These are phyloP conservation scores for Diaporthe amygdali DNA, from an alignment of 2,329 filamentous ascomycete genomes.

Conservation along the genomic window DNA sequence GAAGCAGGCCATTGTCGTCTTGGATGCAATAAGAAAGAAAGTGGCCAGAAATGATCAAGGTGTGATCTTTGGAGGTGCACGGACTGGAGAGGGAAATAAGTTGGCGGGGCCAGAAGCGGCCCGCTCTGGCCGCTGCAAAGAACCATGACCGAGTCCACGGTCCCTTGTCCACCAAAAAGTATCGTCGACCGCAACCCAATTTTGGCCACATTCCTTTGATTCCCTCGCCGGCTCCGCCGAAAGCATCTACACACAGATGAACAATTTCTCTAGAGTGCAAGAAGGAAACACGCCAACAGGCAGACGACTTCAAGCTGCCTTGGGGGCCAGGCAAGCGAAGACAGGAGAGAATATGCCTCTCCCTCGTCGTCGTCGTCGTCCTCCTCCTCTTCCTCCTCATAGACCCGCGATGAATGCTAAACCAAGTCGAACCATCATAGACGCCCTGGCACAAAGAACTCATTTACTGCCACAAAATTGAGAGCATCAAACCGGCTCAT, in stretches of 20 bases:
- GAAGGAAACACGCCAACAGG: too few species aligned
- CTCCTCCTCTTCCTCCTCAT: neutral
- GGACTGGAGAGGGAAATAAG: neutral
- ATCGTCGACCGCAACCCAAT: neutral
- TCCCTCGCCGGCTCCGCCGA: neutral
- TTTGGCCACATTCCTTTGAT: neutral
- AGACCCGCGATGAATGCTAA: neutral
- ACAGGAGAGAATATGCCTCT: neutral
- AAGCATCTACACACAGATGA: too few species aligned
- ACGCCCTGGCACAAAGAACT: neutral
- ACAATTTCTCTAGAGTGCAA: neutral
- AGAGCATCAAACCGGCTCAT: neutral
- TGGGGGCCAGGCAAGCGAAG: too few species aligned
- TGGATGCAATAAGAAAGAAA: neutral
- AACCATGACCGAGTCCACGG: neutral
- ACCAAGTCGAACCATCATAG: neutral
- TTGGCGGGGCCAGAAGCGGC: neutral
- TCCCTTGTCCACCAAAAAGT: conserved; percentile 10
- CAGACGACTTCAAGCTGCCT: too few species aligned
- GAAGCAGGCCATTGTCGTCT: neutral
- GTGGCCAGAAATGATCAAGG: neutral
- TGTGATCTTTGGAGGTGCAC: neutral
- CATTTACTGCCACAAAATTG: neutral
- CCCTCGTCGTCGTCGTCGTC: neutral
- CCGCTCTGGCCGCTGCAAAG: too few species aligned